These are phyloP conservation scores for Hypomontagnella monticulosa DNA, from an alignment of 495 filamentous ascomycete genomes.

Conservation along the genomic window DNA sequence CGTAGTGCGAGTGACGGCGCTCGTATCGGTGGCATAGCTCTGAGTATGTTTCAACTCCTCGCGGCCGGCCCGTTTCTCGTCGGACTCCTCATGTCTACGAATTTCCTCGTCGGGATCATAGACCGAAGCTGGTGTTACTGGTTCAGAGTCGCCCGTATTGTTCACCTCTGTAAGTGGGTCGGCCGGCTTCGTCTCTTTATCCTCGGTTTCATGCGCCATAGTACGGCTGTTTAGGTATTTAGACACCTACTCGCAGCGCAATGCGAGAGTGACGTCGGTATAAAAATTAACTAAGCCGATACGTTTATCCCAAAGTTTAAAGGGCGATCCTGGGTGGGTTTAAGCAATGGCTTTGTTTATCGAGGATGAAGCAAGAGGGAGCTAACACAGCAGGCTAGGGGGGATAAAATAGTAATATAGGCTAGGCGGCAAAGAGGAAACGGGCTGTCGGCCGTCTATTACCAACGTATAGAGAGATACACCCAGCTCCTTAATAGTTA, in stretches of 20 bases:
- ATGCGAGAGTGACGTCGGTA: conserved; percentile 17
- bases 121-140: conserved; percentile 21
- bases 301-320: neutral
- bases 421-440: conserved; percentile 8
- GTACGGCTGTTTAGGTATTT: conserved; percentile 23
- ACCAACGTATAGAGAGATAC: conserved; percentile 4
- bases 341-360: conserved; percentile 7
- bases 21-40: conserved; percentile 58
- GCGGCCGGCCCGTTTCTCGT: conserved; percentile 35
- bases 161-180: conserved; percentile 37
- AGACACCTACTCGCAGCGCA: conserved; percentile 8
- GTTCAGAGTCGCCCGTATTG: conserved; percentile 28
- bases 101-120: conserved; percentile 41
- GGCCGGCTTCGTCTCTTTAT: conserved; percentile 39
- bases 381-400: neutral
- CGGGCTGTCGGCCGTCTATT: conserved; percentile 16
- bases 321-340: neutral
- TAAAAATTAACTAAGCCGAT: conserved; percentile 5
- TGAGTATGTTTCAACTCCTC: conserved; percentile 53
- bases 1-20: conserved; percentile 44
- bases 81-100: conserved; percentile 39
- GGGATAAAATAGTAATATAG: conserved; percentile 11
- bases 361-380: conserved; percentile 12
- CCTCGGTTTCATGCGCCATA: conserved; percentile 44
- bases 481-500: neutral